Evolutionary conservation across 2,329 filamentous ascomycete species (phyloP).

Genomic region (Cytospora piceae): DNA sequence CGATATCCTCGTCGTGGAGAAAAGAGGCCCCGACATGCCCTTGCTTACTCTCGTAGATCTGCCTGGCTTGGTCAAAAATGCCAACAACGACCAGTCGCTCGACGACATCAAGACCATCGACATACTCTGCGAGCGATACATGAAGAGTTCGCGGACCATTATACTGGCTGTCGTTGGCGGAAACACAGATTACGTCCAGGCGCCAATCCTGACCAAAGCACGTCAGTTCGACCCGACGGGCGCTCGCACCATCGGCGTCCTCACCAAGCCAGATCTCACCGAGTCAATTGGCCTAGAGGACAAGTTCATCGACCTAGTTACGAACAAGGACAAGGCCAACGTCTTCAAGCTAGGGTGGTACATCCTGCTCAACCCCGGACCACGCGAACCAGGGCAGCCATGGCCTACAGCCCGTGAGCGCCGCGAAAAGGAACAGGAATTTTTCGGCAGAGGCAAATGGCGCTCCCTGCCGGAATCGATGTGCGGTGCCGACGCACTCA

Average conservation of each 20-base stretch:
- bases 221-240: conserved; percentile 55
- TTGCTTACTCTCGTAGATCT: conserved; percentile 65
- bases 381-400: conserved; percentile 46
- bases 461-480: conserved; percentile 50
- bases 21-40: conserved; percentile 61
- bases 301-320: conserved; percentile 58
- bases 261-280: conserved; percentile 58
- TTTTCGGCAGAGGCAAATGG: conserved; percentile 56
- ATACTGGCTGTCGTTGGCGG: conserved; percentile 60
- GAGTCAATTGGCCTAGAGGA: conserved; percentile 57
- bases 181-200: conserved; percentile 59
- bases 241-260: conserved; percentile 54
- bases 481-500: conserved; percentile 51
- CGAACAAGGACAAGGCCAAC: conserved; percentile 54
- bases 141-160: conserved; percentile 59
- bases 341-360: conserved; percentile 57
- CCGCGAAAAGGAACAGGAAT: conserved; percentile 48
- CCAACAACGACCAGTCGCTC: conserved; percentile 56
- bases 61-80: conserved; percentile 60
- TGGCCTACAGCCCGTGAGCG: conserved; percentile 50
- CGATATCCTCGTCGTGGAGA: conserved; percentile 62
- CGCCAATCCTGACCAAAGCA: conserved; percentile 55
- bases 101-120: conserved; percentile 58
- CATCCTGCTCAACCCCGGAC: conserved; percentile 54
- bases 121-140: conserved; percentile 55